A percentile compares a stretch with the other conserved stretches of the same genome.
phyloP scores from a whole-genome alignment of 345 rosid genomes.

The Sisymbrium altissimum region DNA sequence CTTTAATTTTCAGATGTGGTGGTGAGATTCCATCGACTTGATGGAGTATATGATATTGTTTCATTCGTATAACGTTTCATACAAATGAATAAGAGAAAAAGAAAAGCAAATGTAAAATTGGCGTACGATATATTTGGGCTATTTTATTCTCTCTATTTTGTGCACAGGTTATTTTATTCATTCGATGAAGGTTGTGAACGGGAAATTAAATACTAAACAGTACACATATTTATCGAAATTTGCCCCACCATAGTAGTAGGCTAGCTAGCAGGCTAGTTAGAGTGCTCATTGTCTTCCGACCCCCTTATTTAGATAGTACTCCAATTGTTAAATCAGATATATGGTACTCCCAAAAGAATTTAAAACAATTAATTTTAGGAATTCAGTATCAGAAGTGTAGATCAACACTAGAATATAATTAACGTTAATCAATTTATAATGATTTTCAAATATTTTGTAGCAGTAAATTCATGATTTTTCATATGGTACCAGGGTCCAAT shows the following conservation, averaged over 20 bases:
- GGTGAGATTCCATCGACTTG: slow-evolving; percentile 1
- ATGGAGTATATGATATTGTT: slow-evolving; percentile 21
- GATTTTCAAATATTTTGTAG: neutral
- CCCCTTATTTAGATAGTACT: neutral
- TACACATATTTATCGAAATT: neutral
- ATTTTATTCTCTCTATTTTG: too few relatives aligned
- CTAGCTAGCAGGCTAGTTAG: neutral
- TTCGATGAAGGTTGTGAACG: neutral
- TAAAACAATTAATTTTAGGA: neutral
- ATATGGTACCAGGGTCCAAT: neutral
- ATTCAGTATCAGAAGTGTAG: neutral
- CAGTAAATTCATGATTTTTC: neutral
- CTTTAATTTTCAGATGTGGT: slow-evolving; percentile 26
- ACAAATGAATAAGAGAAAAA: neutral
- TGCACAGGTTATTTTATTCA: neutral
- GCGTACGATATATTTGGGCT: too few relatives aligned
- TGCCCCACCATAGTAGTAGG: neutral
- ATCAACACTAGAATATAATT: neutral
- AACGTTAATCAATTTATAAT: neutral
- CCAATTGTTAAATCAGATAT: neutral
- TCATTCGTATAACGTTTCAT: neutral
- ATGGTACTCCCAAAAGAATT: neutral
- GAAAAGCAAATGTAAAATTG: neutral
- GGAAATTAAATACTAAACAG: neutral
- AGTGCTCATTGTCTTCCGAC: slow-evolving; percentile 8